A percentile compares a stretch with the other conserved stretches of the same genome.
These are phyloP conservation scores for Chondrus crispus DNA, from an alignment of 23 red algal species.

Conservation along the genomic window DNA sequence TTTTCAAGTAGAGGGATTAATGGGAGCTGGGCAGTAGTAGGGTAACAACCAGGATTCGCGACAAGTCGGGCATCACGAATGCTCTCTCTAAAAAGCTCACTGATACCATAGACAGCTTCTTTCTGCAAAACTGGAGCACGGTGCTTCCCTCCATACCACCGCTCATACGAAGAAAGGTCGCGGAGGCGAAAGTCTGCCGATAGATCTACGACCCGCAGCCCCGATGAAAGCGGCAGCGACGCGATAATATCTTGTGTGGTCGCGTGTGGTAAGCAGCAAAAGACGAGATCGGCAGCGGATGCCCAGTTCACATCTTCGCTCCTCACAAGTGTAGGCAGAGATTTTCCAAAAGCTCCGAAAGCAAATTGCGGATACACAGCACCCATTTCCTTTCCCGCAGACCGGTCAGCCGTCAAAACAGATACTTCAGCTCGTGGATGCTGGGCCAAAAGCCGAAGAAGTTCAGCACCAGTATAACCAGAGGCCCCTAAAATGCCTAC, in stretches of 20 bases:
- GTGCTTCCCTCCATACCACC: constrained; percentile 94
- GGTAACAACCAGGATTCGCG: constrained; percentile 98
- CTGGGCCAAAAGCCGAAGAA: constrained; percentile 72
- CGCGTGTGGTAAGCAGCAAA: constrained; percentile 97
- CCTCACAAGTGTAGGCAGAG: constrained; percentile 46
- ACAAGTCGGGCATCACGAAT: constrained; percentile 83
- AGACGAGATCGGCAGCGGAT: constrained; percentile 54
- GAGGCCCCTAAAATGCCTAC: constrained; percentile 94
- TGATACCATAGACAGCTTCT: constrained; percentile 97
- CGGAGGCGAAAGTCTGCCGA: constrained; percentile 89
- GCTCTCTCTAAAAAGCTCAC: constrained; percentile 67
- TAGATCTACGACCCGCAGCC: constrained; percentile 77
- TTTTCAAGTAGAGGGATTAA: constrained; percentile 77
- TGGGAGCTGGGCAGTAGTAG: constrained; percentile 92
- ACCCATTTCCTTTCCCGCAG: constrained; percentile 67
- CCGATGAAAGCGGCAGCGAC: constrained; percentile 43
- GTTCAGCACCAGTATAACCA: constrained; percentile 95
- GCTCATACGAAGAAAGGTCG: constrained; percentile 59
- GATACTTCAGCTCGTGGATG: constrained; percentile 63
- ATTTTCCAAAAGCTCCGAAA: constrained; percentile 36
- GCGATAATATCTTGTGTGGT: constrained; percentile 82
- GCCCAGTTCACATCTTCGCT: constrained; percentile 42
- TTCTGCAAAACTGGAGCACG: constrained; percentile 65
- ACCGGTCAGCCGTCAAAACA: constrained; percentile 69
- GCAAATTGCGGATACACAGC: constrained; percentile 83